phyloP scores from a whole-genome alignment of 768 basidiomycete species.

The Hemileccinum rubropunctum region DNA sequence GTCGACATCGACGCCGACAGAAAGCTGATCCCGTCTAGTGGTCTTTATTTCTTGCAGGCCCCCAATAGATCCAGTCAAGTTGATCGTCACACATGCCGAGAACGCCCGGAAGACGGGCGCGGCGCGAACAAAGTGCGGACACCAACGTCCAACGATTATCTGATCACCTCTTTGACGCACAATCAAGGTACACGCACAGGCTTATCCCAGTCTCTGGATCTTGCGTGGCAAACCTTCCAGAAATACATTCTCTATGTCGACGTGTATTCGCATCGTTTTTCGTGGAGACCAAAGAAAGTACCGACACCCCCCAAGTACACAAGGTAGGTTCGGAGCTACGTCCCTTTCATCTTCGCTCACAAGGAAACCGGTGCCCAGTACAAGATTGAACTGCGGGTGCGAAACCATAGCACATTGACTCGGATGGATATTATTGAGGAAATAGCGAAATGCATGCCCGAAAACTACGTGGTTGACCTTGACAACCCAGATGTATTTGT shows the following conservation, averaged over 20 bases:
- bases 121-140: conserved; percentile 58
- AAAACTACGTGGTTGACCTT: conserved; percentile 64
- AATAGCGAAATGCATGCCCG: conserved; percentile 69
- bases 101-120: conserved; percentile 61
- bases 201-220: conserved; percentile 67
- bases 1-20: not conserved
- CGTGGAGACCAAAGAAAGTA: conserved; percentile 35
- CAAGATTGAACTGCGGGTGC: conserved; percentile 72
- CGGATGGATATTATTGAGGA: conserved; percentile 61
- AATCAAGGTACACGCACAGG: conserved; percentile 61
- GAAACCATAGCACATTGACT: conserved; percentile 72
- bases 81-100: conserved; percentile 62
- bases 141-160: not conserved
- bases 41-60: conserved; percentile 78
- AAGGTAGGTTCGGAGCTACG: conserved; percentile 31
- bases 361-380: conserved; percentile 46
- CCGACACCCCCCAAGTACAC: conserved; percentile 37
- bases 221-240: conserved; percentile 65
- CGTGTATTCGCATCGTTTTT: conserved; percentile 54
- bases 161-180: conserved; percentile 1
- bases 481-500: conserved; percentile 69
- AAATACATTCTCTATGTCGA: conserved; percentile 63
- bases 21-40: conserved; percentile 40
- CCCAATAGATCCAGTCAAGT: conserved; percentile 72
- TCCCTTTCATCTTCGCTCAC: not conserved